Base-by-base conservation (phyloP, 2,329 filamentous ascomycete species). In the Alternaria sp. region DNA sequence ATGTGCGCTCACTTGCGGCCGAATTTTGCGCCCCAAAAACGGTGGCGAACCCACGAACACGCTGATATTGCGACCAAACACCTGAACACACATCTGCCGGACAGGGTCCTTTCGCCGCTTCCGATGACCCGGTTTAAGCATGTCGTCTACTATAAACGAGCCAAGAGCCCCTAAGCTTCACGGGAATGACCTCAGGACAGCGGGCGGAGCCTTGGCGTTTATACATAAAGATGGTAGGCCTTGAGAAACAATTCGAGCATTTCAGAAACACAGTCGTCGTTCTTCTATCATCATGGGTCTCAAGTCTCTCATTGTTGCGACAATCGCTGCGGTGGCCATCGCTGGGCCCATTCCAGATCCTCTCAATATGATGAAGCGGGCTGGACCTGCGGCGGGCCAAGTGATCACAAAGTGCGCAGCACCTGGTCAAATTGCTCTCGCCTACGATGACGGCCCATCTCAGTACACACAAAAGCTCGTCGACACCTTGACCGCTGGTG, bases 381-480 rank as follows among this genome's bases (percentile, higher is more conserved):
- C 68, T 38, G 72, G 72, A 5, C 72, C 72, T 26, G 71, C 53
- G 12, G 72, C 72, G 7, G 72, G 72, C 57, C 63, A 67, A 28
- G 70, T 76, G 51, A 74, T 77, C 46, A 70, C 65, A 7, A 74
- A 74, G 41, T 75, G 75, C 62, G 61, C 51, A 16, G 59, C 69
- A 4, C 68, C 75, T 1, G 73, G 73, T 8, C 57, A 66, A 57
- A 59, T 78, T 36, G 75, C 75, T 12, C 68, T 78, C 5, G 74
- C 75, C 41, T 78, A 76, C 64, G 75, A 78, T 36, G 75, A 78
- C 28, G 75, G 75, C 2, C 75, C 75, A 34, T 77, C 75, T 20
- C 72, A 75, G 34, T 73, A 76, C 66, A 78, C 75, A 1, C 70
- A 75, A 52, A 71, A 72, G 56, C 68, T 76, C 14, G 67, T 72